Conservation (phyloP, 2,329 filamentous ascomycete genomes). For the Trematosphaeria pertusa region DNA sequence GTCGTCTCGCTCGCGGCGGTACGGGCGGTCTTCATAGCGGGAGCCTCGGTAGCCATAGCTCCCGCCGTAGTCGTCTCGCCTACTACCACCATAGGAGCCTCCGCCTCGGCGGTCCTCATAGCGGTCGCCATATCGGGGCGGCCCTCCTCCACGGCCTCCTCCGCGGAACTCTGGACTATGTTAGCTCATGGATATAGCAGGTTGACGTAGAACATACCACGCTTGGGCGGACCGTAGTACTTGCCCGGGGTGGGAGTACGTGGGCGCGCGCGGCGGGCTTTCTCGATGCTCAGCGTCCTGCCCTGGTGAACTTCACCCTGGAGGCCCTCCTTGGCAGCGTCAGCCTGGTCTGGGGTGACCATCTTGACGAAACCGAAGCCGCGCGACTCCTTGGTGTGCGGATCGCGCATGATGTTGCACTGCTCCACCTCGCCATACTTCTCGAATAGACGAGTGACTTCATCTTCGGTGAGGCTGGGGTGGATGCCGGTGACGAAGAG, state of each 20-base stretch:
- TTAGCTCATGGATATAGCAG: no score
- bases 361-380: slow-evolving; percentile 99
- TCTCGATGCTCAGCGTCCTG: slow-evolving; percentile 96
- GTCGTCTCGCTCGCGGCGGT: slow-evolving; percentile 52
- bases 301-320: slow-evolving; percentile 96
- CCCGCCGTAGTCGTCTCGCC: slow-evolving; percentile 56
- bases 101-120: slow-evolving; percentile 57
- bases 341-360: slow-evolving; percentile 91
- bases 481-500: slow-evolving; percentile 99
- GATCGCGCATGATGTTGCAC: slow-evolving; percentile 99
- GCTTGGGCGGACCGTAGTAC: slow-evolving; percentile 98
- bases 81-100: slow-evolving; percentile 39
- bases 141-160: slow-evolving; percentile 54
- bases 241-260: slow-evolving; percentile 97
- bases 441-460: slow-evolving; percentile 94
- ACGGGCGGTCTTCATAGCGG: slow-evolving; percentile 51
- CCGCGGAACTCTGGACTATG: slow-evolving; percentile 52
- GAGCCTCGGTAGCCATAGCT: slow-evolving; percentile 53
- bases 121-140: slow-evolving; percentile 58
- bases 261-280: slow-evolving; percentile 92
- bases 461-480: slow-evolving; percentile 85
- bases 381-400: slow-evolving; percentile 97
- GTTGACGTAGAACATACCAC: slow-evolving; percentile 67
- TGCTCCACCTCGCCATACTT: slow-evolving; percentile 99
- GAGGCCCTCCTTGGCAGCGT: slow-evolving; percentile 94